A percentile compares a stretch with the other conserved stretches of the same genome.
phyloP scores from a whole-genome alignment of 345 rosid genomes.

The Cardamine resedifolia region DNA sequence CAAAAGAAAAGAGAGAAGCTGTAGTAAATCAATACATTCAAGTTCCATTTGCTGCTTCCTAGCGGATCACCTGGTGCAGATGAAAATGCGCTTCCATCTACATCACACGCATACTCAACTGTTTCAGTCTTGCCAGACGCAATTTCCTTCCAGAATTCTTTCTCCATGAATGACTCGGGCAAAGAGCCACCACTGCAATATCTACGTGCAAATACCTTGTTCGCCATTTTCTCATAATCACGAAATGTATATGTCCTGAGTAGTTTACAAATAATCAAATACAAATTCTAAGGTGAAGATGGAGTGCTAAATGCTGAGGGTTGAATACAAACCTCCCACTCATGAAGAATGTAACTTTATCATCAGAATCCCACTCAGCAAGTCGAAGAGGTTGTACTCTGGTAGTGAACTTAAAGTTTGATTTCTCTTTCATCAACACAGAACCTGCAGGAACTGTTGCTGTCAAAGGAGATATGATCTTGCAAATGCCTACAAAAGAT shows the following conservation, averaged over 20 bases:
- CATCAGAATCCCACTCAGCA: constrained; percentile 94
- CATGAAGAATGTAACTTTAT: constrained; percentile 95
- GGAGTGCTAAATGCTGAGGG: constrained; percentile 11
- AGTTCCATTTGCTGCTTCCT: constrained; percentile 98
- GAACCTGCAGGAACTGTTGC: constrained; percentile 93
- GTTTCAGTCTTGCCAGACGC: constrained; percentile 91
- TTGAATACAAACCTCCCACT: constrained; percentile 77
- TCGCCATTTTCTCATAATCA: constrained; percentile 98
- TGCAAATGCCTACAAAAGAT: constrained; percentile 75
- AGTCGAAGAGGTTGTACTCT: constrained; percentile 99
- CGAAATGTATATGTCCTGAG: constrained; percentile 94
- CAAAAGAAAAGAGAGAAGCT: constrained; percentile 4
- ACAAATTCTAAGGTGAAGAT: neutral
- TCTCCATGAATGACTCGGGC: constrained; percentile 91
- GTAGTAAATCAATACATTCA: constrained; percentile 67
- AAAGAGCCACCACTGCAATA: constrained; percentile 89
- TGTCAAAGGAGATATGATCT: constrained; percentile 80
- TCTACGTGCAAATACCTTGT: constrained; percentile 92
- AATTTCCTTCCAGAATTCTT: constrained; percentile 99
- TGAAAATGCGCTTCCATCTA: constrained; percentile 99
- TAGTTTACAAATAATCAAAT: constrained; percentile 36
- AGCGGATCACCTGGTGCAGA: constrained; percentile 82
- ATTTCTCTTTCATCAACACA: constrained; percentile 84
- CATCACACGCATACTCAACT: constrained; percentile 99
- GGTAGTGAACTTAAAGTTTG: constrained; percentile 94